phyloP scores from a whole-genome alignment of 2,329 filamentous ascomycete species.

The Xylariaceae sp. region DNA sequence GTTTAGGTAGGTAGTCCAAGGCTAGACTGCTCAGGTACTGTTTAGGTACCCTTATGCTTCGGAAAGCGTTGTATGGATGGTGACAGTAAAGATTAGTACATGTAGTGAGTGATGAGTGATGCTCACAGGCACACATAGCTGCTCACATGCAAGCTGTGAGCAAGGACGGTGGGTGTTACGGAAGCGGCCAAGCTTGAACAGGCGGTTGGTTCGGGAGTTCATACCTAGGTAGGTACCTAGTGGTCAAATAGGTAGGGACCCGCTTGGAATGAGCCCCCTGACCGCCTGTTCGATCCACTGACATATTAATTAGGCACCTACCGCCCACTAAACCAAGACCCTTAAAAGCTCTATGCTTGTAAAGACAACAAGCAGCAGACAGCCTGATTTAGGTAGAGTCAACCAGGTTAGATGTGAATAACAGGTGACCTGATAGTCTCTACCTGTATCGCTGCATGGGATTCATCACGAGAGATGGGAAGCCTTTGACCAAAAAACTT shows the following conservation, averaged over 20 bases:
- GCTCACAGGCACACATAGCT: constrained; percentile 12
- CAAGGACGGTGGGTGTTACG: constrained; percentile 22
- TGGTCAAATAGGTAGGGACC: not conserved
- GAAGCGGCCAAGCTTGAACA: constrained; percentile 35
- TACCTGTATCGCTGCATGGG: not conserved
- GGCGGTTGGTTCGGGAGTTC: not conserved
- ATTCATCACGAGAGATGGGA: constrained; percentile 7
- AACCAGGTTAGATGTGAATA: too few species aligned
- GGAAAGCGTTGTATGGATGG: too few species aligned
- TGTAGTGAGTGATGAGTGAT: too few species aligned
- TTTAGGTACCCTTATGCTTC: not conserved
- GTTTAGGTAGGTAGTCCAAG: too few species aligned
- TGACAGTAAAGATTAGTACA: too few species aligned
- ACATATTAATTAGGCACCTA: constrained; percentile 6
- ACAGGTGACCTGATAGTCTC: constrained; percentile 2
- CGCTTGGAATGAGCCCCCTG: constrained; percentile 8
- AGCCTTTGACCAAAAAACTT: not conserved
- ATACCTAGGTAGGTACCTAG: not conserved
- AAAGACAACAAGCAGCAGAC: too few species aligned
- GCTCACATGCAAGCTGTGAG: constrained; percentile 28
- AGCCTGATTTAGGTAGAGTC: too few species aligned
- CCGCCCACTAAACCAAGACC: constrained; percentile 20
- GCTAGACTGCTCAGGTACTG: too few species aligned
- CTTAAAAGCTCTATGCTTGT: too few species aligned
- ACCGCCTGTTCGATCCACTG: not conserved